A percentile compares a stretch with the other conserved stretches of the same genome.
phyloP scores from a whole-genome alignment of 345 rosid genomes.

The Carallia pectinifolia region DNA sequence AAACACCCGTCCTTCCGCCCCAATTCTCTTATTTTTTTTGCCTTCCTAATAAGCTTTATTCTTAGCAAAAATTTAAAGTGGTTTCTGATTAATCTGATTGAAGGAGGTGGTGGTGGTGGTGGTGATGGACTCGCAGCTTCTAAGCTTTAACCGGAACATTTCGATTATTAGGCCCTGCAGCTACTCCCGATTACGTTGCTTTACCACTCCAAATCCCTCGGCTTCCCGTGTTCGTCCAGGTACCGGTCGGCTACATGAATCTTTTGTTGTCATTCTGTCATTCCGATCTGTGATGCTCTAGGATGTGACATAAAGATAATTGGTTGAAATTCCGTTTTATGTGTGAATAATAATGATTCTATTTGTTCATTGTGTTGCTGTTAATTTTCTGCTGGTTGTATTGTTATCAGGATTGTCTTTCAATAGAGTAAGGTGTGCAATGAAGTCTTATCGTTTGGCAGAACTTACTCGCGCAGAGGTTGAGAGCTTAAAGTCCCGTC shows the following conservation, averaged over 20 bases:
- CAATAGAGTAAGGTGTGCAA: conserved; percentile 33
- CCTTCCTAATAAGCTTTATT: background rate
- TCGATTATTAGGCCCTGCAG: background rate
- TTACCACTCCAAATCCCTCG: background rate
- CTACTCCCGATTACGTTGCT: background rate
- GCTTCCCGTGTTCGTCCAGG: background rate
- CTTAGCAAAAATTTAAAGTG: background rate
- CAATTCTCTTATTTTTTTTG: background rate
- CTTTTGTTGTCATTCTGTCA: no score
- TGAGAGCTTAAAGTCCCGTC: conserved; percentile 63
- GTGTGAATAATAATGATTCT: background rate
- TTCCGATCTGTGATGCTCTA: no score
- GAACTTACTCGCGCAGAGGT: conserved; percentile 58
- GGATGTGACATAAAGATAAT: no score
- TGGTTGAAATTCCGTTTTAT: no score
- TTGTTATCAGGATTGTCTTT: conserved; percentile 7
- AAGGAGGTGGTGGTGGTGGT: conserved; percentile 7
- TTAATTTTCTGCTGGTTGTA: background rate
- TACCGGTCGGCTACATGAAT: background rate
- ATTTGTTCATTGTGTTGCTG: background rate
- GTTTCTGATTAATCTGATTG: conserved; percentile 10
- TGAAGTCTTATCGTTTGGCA: conserved; percentile 75
- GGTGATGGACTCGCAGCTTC: conserved; percentile 24
- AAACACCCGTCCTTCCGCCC: no score
- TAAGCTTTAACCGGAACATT: conserved; percentile 14